These are phyloP conservation scores for Trichomonascaceae sp. DNA, from an alignment of 1,139 yeast species.

Conservation along the genomic window DNA sequence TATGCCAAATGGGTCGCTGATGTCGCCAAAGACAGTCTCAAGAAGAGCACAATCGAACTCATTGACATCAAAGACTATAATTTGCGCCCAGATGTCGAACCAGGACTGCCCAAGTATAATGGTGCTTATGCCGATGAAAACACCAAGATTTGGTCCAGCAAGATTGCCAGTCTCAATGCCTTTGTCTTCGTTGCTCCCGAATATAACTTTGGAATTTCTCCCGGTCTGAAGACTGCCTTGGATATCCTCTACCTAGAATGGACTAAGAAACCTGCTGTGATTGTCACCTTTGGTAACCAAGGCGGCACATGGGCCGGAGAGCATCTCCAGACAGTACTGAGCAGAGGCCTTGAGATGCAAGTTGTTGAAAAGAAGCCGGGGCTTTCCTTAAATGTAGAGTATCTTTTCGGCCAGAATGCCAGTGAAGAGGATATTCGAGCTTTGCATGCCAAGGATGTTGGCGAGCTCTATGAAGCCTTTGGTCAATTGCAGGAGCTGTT, in stretches of 20 bases:
- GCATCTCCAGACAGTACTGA: background rate
- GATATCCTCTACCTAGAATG: slow-evolving; percentile 32
- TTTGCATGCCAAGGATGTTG: background rate
- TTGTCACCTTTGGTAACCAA: slow-evolving; percentile 30
- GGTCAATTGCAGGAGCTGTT: background rate
- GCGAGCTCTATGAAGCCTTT: background rate
- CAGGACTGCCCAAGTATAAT: background rate
- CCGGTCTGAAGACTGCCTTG: slow-evolving; percentile 32
- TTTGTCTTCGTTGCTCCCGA: slow-evolving; percentile 31
- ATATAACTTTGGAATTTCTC: slow-evolving; percentile 35
- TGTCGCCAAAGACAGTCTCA: background rate
- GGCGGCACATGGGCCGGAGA: slow-evolving; percentile 25
- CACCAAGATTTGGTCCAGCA: slow-evolving; percentile 21
- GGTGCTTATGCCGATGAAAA: slow-evolving; percentile 16
- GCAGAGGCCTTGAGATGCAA: background rate
- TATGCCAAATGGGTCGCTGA: background rate
- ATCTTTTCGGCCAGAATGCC: background rate
- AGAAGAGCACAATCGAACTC: background rate
- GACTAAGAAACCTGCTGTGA: slow-evolving; percentile 28
- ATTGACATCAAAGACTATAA: background rate
- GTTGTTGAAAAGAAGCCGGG: background rate
- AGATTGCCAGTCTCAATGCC: slow-evolving; percentile 20
- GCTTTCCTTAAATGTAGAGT: background rate
- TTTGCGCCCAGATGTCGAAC: background rate
- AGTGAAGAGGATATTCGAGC: background rate